Base-by-base conservation (phyloP, 768 basidiomycete genomes). In the Lentinula sp. region DNA sequence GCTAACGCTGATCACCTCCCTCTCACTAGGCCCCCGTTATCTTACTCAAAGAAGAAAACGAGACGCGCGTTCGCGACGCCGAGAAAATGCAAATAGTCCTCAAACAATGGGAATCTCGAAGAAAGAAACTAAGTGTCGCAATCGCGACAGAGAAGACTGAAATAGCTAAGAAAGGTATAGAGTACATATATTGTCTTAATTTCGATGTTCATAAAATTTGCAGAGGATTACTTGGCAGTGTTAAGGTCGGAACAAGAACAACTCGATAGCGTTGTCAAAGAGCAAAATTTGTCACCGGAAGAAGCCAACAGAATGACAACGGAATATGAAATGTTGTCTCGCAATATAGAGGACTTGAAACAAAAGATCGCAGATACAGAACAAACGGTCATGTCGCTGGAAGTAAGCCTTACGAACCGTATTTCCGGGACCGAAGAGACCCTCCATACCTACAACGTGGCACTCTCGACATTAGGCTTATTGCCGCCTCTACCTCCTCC, bases 281-380 rank as follows among this genome's bases (percentile, higher is more conserved):
- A 77, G 36, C 97, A 99, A 72, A 95, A 97, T 68, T 81, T 99
- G 48, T 85, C 91, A 1, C 90, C 91, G 0, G 93, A 95, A 71
- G 95, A 99, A 73, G 93, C 97, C 45, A 74, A 84, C 58, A 86
- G 86, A 41, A 95, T 99, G 92, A 95, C 89, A 67, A 85, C 85
- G 4, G 95, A 98, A 65, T 89, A 93, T 61, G 91, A 95, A 66
- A 84, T 79, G 32, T 79, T 96, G 39, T 77, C 83, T 4, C 82
- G 85, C 55, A 89, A 82, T 65, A 74, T 94, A 58, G 86, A 89
- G 64, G 90, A 91, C 62, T 82, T 95, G 59, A 88, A 85, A 64
- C 77, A 83, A 62, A 93, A 89, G 68, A 83, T 92, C 7, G 73
- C 84, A 0, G 89, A 95, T 66, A 85, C 88, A 2, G 86, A 88